Evolutionary conservation across 116 monocot genomes (phyloP).

Genomic region (Papilionanthe hybrid): DNA sequence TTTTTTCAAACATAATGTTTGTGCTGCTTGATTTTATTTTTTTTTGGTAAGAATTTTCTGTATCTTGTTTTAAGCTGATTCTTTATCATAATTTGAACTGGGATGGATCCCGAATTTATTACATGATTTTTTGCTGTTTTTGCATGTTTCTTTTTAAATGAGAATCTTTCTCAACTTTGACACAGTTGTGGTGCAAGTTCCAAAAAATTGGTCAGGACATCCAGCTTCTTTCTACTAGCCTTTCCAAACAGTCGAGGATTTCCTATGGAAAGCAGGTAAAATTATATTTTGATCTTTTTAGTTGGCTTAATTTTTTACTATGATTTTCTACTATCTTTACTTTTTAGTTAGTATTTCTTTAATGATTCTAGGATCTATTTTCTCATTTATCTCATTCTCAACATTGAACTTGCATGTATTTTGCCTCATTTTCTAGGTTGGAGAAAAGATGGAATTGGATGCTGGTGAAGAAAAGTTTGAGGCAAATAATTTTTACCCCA

Average conservation of each 20-base stretch:
- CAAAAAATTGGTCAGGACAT: conserved; percentile 63
- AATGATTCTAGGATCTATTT: background rate
- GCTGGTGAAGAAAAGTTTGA: conserved; percentile 26
- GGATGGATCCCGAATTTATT: too few relatives aligned
- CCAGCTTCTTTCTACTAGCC: conserved; percentile 49
- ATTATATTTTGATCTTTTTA: conserved; percentile 1
- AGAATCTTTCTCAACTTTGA: background rate
- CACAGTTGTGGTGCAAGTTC: conserved; percentile 67
- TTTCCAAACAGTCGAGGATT: conserved; percentile 44
- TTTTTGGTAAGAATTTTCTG: too few relatives aligned
- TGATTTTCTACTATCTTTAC: background rate
- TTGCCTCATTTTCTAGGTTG: conserved; percentile 17
- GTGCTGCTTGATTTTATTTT: too few relatives aligned
- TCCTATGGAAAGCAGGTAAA: conserved; percentile 46
- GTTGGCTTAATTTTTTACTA: background rate
- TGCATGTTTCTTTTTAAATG: background rate
- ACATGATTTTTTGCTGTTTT: background rate
- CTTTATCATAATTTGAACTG: too few relatives aligned
- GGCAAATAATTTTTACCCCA: conserved; percentile 16
- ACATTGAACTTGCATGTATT: conserved; percentile 1
- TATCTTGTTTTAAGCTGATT: too few relatives aligned
- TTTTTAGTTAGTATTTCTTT: background rate
- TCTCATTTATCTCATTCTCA: background rate
- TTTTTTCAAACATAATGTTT: too few relatives aligned
- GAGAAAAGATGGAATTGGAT: conserved; percentile 23